Base-by-base conservation (phyloP, 306 rosid genomes). In the Luffa acutangula region DNA sequence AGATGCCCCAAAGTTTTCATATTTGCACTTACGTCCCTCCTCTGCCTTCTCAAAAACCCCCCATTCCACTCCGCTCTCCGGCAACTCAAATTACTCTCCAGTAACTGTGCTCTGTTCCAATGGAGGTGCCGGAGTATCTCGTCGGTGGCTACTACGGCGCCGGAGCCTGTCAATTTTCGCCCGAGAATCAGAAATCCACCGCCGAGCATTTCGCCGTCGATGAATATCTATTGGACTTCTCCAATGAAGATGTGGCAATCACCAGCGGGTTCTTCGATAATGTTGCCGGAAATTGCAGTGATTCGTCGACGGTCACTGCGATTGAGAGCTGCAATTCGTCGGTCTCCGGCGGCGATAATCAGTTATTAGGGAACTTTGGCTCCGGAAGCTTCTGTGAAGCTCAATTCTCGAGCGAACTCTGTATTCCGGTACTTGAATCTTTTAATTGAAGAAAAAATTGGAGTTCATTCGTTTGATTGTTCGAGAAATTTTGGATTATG, bases 1-100 rank as follows among this genome's bases (percentile, higher is more conserved):
- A 80, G 87, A 86, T 85, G 87, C 98, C 85, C 53, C 14, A 57
- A 54, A 67, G 9, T 79, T 33, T 8, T 0, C 0, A 0, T 67
- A 87, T 73, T 91, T 89, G 17, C 99, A 58, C 0, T 78, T 34
- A 3, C 82, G 81, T 87, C 97, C 89, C 79, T 86, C 12, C 42
- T 81, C 41, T 65, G 82, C 84, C 90, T 91, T 93, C 87, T 95
- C 92, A 93, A 92, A 95, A 88, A 86, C 90, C 93, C 95, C 85
- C 76, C 87, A 9, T 78, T 51, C 43, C 66, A 9, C 74, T 65
- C 36, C 59, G 85, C 72, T 39, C 21, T 36, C 74, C 25, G 33
- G 34, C 51, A 67, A 67, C 7, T 67, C 51, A 18, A 67, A 9
- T 41, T 41, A 9, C 52, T 67, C 51, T 67, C 17, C 33, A 8